Conservation (phyloP, 2,329 filamentous ascomycete genomes). For the Chalaropsis ovoidea region DNA sequence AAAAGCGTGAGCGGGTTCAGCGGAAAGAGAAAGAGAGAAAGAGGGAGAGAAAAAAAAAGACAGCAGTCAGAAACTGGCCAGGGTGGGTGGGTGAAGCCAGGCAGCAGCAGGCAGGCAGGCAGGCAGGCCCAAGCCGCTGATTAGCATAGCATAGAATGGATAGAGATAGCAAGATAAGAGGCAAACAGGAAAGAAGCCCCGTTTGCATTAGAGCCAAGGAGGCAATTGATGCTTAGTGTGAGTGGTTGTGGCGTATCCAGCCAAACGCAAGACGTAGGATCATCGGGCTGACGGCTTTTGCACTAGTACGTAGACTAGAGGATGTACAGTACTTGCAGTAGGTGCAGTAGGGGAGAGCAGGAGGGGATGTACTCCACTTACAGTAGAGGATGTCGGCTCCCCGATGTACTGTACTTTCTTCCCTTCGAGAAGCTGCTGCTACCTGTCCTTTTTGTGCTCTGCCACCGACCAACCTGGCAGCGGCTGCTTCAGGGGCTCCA, state of each 20-base stretch:
- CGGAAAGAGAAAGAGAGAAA: not conserved
- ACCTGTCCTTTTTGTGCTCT: not conserved
- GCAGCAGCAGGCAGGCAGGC: not conserved
- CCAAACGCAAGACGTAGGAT: slow-evolving; percentile 11
- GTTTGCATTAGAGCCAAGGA: slow-evolving; percentile 13
- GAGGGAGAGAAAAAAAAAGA: not conserved
- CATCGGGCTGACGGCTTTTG: not conserved
- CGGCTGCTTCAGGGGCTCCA: slow-evolving; percentile 17
- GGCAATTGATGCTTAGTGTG: not conserved
- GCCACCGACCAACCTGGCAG: too few species aligned
- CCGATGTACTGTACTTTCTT: too few species aligned
- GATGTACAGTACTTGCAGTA: not conserved
- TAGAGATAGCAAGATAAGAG: slow-evolving; percentile 15
- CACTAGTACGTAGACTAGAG: not conserved
- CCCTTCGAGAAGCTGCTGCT: not conserved
- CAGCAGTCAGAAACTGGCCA: not conserved
- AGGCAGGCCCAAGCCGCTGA: not conserved
- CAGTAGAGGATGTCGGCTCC: too few species aligned
- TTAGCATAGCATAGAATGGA: not conserved
- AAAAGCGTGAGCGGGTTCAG: not conserved
- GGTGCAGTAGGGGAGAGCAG: not conserved
- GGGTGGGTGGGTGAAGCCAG: not conserved
- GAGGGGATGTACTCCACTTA: too few species aligned
- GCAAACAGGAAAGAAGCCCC: slow-evolving; percentile 14
- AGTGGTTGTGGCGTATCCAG: slow-evolving; percentile 14